These are phyloP conservation scores for Punica granatum DNA, from an alignment of 345 rosid genomes.

Conservation along the genomic window DNA sequence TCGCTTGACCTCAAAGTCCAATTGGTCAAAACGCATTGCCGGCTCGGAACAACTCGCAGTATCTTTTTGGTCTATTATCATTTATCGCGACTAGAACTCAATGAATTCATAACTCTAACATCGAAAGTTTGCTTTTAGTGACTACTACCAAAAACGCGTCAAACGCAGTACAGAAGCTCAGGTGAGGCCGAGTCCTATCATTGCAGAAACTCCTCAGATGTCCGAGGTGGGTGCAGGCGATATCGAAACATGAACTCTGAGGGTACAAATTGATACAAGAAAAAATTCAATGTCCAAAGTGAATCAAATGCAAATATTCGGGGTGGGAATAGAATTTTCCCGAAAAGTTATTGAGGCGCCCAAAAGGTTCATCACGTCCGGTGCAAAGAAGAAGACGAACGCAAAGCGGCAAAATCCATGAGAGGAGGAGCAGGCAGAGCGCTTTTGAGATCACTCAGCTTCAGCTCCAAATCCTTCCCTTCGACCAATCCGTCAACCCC, in stretches of 20 bases:
- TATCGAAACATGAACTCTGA: too few relatives aligned
- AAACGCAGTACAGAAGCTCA: too few relatives aligned
- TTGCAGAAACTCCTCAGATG: too few relatives aligned
- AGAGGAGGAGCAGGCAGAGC: constrained; percentile 1
- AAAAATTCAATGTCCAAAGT: neutral
- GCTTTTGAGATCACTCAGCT: neutral
- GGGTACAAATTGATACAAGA: neutral
- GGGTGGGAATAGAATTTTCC: neutral
- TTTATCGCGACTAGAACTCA: too few relatives aligned
- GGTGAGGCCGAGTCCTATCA: too few relatives aligned
- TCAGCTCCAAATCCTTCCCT: constrained; percentile 10
- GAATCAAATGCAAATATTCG: neutral
- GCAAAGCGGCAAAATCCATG: neutral
- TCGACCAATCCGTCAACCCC: constrained; percentile 41
- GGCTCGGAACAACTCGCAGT: neutral
- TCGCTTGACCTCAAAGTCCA: constrained; percentile 69
- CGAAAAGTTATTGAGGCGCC: neutral
- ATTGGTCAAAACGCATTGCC: constrained; percentile 58
- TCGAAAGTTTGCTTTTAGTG: too few relatives aligned
- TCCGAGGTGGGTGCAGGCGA: too few relatives aligned
- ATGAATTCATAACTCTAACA: too few relatives aligned
- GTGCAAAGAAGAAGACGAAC: neutral
- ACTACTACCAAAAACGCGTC: too few relatives aligned
- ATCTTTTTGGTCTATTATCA: too few relatives aligned
- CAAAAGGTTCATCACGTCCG: neutral